These are phyloP conservation scores for Colletotrichum eleusines DNA, from an alignment of 2,329 filamentous ascomycete species.

Conservation along the genomic window DNA sequence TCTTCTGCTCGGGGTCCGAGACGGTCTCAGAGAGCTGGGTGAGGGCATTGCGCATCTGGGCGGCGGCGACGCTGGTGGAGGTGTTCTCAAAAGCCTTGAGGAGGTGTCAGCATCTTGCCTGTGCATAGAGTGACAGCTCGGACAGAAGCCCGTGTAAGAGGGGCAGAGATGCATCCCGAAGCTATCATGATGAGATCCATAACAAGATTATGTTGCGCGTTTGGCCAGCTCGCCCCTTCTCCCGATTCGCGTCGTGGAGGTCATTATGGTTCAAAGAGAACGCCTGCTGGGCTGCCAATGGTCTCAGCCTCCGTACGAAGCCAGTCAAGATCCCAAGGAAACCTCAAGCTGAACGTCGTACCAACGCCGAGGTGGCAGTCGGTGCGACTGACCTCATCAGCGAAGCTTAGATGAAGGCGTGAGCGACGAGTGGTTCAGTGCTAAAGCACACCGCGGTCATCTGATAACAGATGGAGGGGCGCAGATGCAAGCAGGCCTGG, in stretches of 20 bases:
- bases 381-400: not conserved
- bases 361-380: not conserved
- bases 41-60: conserved; percentile 98
- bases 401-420: not conserved
- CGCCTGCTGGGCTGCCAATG: not conserved
- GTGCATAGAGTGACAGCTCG: not conserved
- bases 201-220: not conserved
- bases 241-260: not conserved
- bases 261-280: not conserved
- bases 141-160: not conserved
- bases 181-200: conserved; percentile 1
- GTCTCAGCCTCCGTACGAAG: not conserved
- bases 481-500: not conserved
- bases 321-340: not conserved
- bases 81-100: conserved; percentile 98
- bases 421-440: not conserved
- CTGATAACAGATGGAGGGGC: not conserved
- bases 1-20: conserved; percentile 82
- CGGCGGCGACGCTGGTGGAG: conserved; percentile 96
- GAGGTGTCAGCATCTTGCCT: conserved; percentile 50
- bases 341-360: not conserved
- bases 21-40: conserved; percentile 93
- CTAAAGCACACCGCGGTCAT: not conserved
- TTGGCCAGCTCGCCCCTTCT: not conserved
- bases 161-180: not conserved